Base-by-base conservation (phyloP, 805 yeast species). In the Candida methanosorbosa region DNA sequence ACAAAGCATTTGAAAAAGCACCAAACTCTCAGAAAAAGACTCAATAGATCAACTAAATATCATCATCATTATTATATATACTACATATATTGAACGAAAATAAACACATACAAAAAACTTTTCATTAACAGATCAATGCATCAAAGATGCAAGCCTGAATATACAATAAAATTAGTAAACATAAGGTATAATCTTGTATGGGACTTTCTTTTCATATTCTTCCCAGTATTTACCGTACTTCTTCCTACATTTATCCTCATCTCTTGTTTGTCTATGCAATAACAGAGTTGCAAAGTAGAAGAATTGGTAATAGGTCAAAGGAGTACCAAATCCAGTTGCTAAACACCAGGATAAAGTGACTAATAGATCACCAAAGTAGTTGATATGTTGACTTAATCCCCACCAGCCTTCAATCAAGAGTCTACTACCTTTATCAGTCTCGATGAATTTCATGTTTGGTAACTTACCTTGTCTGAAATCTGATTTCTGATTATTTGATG, bases 341-440 rank as follows among this genome's bases (percentile, higher is more conserved):
- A 92, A 64, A 57, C 96, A 86, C 95, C 95, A 90, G 30, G 94
- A 76, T 64, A 83, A 68, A 0, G 96, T 85, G 50, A 87, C 78
- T 28, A 92, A 54, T 88, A 96, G 86, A 62, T 92, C 98, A 29
- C 98, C 98, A 38, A 88, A 70, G 59, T 92, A 92, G 54, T 92
- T 92, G 52, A 85, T 86, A 56, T 92, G 98, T 45, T 94, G 95
- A 6, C 95, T 78, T 15, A 67, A 56, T 2, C 81, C 82, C 98
- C 98, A 92, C 98, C 97, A 92, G 3, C 97, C 96, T 49, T 86
- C 92, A 36, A 78, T 72, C 30, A 92, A 62, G 43, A 92, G 68
- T 50, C 75, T 82, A 18, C 95, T 80, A 1, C 94, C 94, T 13
- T 81, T 74, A 21, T 70, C 64, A 0, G 97, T 81, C 42, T 72